Evolutionary conservation across 2,329 filamentous ascomycete genomes (phyloP).

Genomic region (Exophiala spinifera): DNA sequence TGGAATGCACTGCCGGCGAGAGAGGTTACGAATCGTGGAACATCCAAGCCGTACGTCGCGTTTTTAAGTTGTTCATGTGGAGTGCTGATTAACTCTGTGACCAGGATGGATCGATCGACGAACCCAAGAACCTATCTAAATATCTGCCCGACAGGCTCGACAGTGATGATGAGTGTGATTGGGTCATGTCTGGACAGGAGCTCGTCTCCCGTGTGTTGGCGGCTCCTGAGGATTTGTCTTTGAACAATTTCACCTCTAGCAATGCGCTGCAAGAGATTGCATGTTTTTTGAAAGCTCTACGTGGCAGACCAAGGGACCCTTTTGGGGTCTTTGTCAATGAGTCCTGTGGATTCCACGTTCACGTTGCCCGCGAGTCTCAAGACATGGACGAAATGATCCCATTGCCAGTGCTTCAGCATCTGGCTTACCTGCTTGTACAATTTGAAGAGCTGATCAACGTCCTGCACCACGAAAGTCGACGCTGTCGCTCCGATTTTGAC

Average conservation of each 20-base stretch:
- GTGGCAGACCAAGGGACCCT: slow-evolving; percentile 1
- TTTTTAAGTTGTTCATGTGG: neutral
- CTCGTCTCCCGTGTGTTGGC: slow-evolving; percentile 6
- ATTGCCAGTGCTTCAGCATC: slow-evolving; percentile 8
- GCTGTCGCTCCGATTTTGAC: neutral
- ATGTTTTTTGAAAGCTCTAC: neutral
- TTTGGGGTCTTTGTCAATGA: slow-evolving; percentile 5
- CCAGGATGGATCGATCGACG: neutral
- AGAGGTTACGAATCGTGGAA: neutral
- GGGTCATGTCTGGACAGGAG: slow-evolving; percentile 3
- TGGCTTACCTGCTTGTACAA: slow-evolving; percentile 8
- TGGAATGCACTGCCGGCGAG: neutral
- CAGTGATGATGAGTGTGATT: neutral
- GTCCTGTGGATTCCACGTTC: slow-evolving; percentile 7
- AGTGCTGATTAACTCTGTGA: neutral
- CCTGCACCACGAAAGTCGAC: slow-evolving; percentile 4
- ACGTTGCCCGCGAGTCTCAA: slow-evolving; percentile 1
- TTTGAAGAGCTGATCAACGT: slow-evolving; percentile 7
- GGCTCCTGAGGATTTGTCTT: neutral
- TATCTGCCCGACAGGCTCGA: neutral
- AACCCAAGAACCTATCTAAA: neutral
- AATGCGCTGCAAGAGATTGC: slow-evolving; percentile 1
- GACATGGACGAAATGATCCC: slow-evolving; percentile 3
- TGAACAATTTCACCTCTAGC: neutral
- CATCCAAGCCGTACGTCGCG: neutral